Percentiles rank a stretch among this genome's conserved stretches.
Evolutionary conservation across 2,329 filamentous ascomycete genomes (phyloP).

Genomic region (Calonectria pauciramosa): DNA sequence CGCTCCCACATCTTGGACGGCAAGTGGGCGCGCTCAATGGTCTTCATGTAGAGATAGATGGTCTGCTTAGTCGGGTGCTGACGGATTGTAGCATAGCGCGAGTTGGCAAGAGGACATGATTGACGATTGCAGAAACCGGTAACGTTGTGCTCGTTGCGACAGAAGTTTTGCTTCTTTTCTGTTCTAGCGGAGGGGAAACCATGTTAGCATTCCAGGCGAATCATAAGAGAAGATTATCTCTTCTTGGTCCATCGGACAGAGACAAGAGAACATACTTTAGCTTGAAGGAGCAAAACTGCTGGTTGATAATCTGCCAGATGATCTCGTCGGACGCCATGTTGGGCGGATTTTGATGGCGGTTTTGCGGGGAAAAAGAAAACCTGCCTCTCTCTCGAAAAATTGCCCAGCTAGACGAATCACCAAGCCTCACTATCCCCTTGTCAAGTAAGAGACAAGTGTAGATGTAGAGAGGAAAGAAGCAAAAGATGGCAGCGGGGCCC

Average conservation of each 20-base stretch:
- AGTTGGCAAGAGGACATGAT: constrained; percentile 91
- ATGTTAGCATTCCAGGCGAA: constrained; percentile 44
- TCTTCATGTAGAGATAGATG: constrained; percentile 98
- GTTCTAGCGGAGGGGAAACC: constrained; percentile 63
- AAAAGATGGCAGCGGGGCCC: constrained; percentile 36
- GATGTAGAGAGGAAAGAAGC: constrained; percentile 30
- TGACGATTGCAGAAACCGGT: constrained; percentile 87
- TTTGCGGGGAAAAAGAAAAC: background rate
- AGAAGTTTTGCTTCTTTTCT: constrained; percentile 91
- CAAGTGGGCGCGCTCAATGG: constrained; percentile 87
- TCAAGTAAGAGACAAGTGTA: constrained; percentile 9
- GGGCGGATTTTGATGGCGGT: constrained; percentile 14
- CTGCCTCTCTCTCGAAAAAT: background rate
- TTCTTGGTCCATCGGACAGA: background rate
- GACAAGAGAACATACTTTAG: constrained; percentile 74
- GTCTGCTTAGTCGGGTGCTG: constrained; percentile 84
- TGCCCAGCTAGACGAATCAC: background rate
- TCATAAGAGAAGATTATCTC: background rate
- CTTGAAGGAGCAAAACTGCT: constrained; percentile 96
- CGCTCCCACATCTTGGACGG: constrained; percentile 95
- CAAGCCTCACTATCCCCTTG: background rate
- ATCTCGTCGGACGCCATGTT: constrained; percentile 94
- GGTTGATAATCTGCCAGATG: constrained; percentile 96
- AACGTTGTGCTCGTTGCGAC: constrained; percentile 94
- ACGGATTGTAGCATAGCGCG: constrained; percentile 91